Evolutionary conservation across 2,329 filamentous ascomycete genomes (phyloP), one percentile per base, ranked within the genome.

Genomic region (Neonectria neomacrospora): DNA sequence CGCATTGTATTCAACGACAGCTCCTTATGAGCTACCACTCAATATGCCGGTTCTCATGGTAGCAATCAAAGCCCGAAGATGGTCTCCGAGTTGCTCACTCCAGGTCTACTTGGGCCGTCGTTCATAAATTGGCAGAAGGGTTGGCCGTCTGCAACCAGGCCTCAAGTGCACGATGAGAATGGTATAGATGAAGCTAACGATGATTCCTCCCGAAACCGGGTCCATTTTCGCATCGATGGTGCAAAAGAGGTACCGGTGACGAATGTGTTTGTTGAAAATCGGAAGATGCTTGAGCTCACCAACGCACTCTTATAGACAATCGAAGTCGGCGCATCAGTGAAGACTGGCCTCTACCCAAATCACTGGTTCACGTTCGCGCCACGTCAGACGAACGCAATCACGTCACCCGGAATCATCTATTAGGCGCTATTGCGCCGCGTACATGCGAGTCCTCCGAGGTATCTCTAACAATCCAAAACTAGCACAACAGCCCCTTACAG

Each of bases 401-500:
- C 45, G n/a, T 57, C 6, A 18, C 41, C 48, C 41, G 30, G 53
- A 62, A 53, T 62, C 48, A 62, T 62, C 20, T 62, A 62, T 62
- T 62, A 45, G 48, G 34, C 28, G 59, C 41, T 53, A 32, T 22
- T 28, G 34, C 48, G 32, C 30, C 32, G 18, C 39, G 12, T 57
- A 56, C 30, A 47, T 57, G 52, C n/a, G 47, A 42, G 39, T 45
- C 32, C 14, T 54, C 59, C 52, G 26, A 28, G 23, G 28, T 12
- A 30, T 32, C 28, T 42, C 23, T 37, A 39, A 47, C n/a, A 34
- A 20, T 32, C 32, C n/a, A 42, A 42, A 50, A 18, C 18, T 22
- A n/a, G 6, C 16, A 2, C 26, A 18, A 18, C 26, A n/a, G 5
- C 5, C 7, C 18, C 18, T 69, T 75, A 80, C 45, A 81, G 30